Evolutionary conservation across 306 rosid genomes (phyloP).

Genomic region (Lithocarpus polystachyus): DNA sequence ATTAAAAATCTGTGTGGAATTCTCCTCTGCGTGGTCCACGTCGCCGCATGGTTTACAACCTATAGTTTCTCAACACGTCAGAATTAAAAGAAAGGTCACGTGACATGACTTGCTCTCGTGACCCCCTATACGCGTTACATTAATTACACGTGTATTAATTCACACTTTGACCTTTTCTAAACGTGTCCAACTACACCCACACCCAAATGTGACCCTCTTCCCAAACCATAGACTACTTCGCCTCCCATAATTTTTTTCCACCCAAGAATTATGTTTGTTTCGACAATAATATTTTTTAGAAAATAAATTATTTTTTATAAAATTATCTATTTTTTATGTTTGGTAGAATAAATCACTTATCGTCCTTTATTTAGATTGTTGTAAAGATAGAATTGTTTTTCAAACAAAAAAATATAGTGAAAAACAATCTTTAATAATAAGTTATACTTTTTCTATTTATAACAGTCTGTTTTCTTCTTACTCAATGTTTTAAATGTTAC

Average conservation of each 20-base stretch:
- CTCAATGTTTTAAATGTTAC: no score
- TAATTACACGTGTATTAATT: not conserved
- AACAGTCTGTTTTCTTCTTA: rapidly evolving
- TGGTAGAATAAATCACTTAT: rapidly evolving
- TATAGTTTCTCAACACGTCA: not conserved
- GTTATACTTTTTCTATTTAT: no score
- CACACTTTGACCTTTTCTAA: not conserved
- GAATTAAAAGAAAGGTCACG: not conserved
- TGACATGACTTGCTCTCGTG: not conserved
- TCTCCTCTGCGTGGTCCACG: not conserved
- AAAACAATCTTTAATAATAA: no score
- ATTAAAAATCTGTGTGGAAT: not conserved
- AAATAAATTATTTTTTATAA: not conserved
- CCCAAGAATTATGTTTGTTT: not conserved
- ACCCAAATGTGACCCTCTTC: not conserved
- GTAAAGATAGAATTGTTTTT: rapidly evolving
- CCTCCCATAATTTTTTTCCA: not conserved
- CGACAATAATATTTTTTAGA: no score
- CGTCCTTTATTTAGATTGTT: rapidly evolving
- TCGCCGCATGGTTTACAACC: not conserved
- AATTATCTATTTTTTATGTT: no score
- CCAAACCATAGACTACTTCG: no score
- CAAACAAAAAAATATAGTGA: no score
- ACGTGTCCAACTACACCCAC: not conserved
- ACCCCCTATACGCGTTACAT: not conserved